These are phyloP conservation scores for Fusarium domesticum DNA, from an alignment of 2,329 filamentous ascomycete species.

Conservation along the genomic window DNA sequence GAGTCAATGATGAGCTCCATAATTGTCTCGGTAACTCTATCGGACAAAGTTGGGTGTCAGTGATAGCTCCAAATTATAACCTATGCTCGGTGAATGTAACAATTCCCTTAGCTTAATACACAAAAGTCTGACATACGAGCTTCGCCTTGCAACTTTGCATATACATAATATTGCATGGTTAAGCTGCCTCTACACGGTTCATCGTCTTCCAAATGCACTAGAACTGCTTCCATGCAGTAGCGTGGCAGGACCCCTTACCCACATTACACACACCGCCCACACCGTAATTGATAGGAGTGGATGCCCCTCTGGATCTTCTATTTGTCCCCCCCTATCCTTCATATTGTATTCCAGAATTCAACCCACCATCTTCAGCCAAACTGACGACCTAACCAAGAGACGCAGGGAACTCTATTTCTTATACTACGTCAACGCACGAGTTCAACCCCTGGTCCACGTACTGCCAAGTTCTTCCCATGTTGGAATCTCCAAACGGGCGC, in stretches of 20 bases:
- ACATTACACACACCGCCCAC: neutral
- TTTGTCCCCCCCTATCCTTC: constrained; percentile 9
- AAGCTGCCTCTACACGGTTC: too few relatives aligned
- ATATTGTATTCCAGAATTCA: neutral
- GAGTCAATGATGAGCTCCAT: too few relatives aligned
- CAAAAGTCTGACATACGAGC: too few relatives aligned
- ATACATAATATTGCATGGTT: too few relatives aligned
- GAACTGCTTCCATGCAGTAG: neutral
- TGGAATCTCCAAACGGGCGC: neutral
- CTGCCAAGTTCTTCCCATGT: neutral
- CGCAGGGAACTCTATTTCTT: neutral
- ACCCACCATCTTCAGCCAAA: neutral
- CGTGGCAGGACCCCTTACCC: constrained; percentile 10
- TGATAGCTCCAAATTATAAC: too few relatives aligned
- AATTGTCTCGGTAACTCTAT: too few relatives aligned
- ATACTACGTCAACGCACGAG: neutral
- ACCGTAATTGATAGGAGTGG: neutral
- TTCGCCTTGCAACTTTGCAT: too few relatives aligned
- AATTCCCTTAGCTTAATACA: too few relatives aligned
- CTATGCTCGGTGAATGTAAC: too few relatives aligned
- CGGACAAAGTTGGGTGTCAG: too few relatives aligned
- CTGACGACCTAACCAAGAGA: too few relatives aligned
- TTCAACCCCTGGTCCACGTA: neutral
- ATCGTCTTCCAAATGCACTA: neutral
- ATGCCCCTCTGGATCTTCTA: constrained; percentile 18